These are phyloP conservation scores for Papilionanthe hybrid DNA, from an alignment of 116 monocot genomes.

Conservation along the genomic window DNA sequence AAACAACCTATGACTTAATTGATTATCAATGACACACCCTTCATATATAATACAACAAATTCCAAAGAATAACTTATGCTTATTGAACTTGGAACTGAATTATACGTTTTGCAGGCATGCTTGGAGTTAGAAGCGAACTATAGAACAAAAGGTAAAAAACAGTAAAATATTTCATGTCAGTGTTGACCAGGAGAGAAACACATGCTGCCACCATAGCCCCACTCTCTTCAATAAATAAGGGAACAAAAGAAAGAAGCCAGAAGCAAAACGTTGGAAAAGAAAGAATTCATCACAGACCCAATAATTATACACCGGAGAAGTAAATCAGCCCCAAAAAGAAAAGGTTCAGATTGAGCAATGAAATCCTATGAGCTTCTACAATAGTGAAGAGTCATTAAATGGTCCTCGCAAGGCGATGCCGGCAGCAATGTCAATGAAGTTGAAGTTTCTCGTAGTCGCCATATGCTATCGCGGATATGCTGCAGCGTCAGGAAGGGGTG, in stretches of 20 bases:
- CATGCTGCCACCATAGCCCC: not conserved
- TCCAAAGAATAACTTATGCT: too few species aligned
- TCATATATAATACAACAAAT: too few species aligned
- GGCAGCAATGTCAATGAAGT: not conserved
- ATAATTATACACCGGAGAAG: slow-evolving; percentile 5
- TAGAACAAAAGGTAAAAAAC: not conserved
- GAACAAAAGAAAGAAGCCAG: not conserved
- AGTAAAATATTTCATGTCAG: not conserved
- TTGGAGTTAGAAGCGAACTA: not conserved
- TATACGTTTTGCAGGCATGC: too few species aligned
- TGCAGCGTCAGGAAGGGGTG: slow-evolving; percentile 22
- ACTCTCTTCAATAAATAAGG: slow-evolving; percentile 1
- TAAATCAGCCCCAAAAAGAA: not conserved
- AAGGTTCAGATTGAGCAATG: not conserved
- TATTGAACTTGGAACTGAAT: too few species aligned
- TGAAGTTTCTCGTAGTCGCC: slow-evolving; percentile 9
- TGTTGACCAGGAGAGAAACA: not conserved
- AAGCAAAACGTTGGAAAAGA: not conserved
- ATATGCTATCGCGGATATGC: slow-evolving; percentile 27
- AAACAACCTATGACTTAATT: too few species aligned
- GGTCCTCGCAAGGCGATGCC: slow-evolving; percentile 14
- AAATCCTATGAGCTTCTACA: slow-evolving; percentile 19
- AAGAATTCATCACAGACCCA: not conserved
- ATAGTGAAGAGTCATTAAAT: slow-evolving; percentile 34
- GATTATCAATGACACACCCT: too few species aligned